Evolutionary conservation across 768 basidiomycete genomes (phyloP), one percentile per base, ranked within the genome.

Genomic region (Naganishia kalamii): DNA sequence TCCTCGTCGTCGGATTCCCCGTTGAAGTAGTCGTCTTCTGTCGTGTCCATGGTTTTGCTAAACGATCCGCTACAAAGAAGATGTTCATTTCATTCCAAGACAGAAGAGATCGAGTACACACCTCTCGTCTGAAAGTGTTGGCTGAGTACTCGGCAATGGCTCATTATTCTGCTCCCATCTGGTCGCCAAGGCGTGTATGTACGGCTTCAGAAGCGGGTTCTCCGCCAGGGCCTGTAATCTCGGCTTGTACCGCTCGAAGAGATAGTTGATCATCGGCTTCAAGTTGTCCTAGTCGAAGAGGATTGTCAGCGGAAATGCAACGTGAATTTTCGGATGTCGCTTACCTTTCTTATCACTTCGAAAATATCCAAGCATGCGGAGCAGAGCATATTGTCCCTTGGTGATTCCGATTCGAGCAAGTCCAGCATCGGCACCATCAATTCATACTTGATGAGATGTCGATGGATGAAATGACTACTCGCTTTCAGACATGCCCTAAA

Each of bases 351-450:
- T 78, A 98, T 88, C 70, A 85, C 84, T 71, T 99, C 96, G 72
- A 98, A 92, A 68, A 89, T 88, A 76, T 98, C 96, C 77, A 96
- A 88, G 81, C 92, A 97, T 41, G 92, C 90, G 71, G 92, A 92
- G 71, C 88, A 89, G 62, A 99, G 81, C 67, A 99, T 83, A 79
- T 93, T 99, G 77, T 99, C 96, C 65, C 90, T 83, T 60, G 83
- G 81, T 35, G 88, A 88, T 78, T 96, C 93, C 67, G 85, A 84
- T 30, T 87, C 74, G n/a, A 90, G 87, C 66, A 96, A 80, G 66
- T 90, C 87, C 63, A 97, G 80, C 62, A 97, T 85, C 1, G 92
- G 88, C 69, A 85, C 84, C 69, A 97, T 80, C 29, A 92, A 81
- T 72, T 93, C 90, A 68, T 88, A 82, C 80, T 94, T 93, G 75